Base-by-base conservation (phyloP, 352 stramenopile genomes). In the Phytophthora melonis region DNA sequence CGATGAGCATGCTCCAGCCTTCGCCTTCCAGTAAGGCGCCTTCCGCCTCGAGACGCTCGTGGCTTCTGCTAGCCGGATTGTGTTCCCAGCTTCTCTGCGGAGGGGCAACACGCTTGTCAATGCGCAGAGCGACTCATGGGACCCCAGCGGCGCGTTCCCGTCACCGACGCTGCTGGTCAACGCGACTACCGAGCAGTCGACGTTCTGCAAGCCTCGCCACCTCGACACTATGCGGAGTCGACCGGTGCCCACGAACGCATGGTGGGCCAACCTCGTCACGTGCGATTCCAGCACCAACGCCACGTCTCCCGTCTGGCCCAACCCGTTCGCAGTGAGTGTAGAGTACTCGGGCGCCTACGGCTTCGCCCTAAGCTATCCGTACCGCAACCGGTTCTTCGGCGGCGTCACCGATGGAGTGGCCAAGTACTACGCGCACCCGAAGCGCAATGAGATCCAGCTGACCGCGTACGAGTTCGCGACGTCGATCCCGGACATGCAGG, bases 181-280 rank as follows among this genome's bases (percentile, higher is more conserved):
- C 25, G 68, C 80, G 23, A 83, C 79, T 11, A 76, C 58, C 9
- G 76, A 74, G 32, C 81, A 89, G 56, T 53, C 66, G 16, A 70
- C 67, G 21, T 71, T 93, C 2, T 93, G 86, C 58, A 68, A 71
- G 10, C 86, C 88, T 1, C 84, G 88, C 21, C 90, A 94, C 54
- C 67, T 94, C 21, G 75, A 90, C 53, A 67, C 81, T 6, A 61
- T 80, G 11, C 66, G 61, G 18, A 81, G 72, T 16, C 66, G 75
- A 21, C 76, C 87, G 1, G 91, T 95, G 49, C 88, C 88, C 23
- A 95, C 88, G 36, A 95, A 95, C 39, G 74, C 72, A 1, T 95
- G 88, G 88, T 95, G 88, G 88, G 87, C 81, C n/a, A 95, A 95
- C 66, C 79, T 95, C 65, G 70, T 95, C 49, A 89, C 83, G 27